Conservation (phyloP, 1,284 basidiomycete genomes). For the Boletus mariae region DNA sequence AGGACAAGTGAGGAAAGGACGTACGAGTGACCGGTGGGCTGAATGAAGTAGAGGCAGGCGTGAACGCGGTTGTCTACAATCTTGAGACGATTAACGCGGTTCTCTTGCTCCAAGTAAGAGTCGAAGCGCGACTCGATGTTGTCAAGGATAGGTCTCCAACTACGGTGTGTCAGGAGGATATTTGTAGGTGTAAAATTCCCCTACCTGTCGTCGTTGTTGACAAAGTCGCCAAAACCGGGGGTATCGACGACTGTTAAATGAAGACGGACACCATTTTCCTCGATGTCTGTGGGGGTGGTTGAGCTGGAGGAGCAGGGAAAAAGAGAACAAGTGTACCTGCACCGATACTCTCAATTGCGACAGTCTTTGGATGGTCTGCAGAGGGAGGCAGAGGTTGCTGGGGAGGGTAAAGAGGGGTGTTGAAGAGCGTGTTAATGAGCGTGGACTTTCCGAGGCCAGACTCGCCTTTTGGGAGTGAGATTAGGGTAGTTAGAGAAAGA, state of each 20-base stretch:
- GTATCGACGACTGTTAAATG: slow-evolving; percentile 97
- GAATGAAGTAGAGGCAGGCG: slow-evolving; percentile 96
- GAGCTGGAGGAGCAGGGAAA: slow-evolving; percentile 6
- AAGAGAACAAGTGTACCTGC: slow-evolving; percentile 58
- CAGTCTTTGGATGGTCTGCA: slow-evolving; percentile 85
- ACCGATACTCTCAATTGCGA: slow-evolving; percentile 93
- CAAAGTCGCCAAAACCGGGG: slow-evolving; percentile 94
- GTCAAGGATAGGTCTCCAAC: slow-evolving; percentile 97
- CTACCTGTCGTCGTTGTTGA: slow-evolving; percentile 96
- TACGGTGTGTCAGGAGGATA: slow-evolving; percentile 33
- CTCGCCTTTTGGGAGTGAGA: slow-evolving; percentile 62
- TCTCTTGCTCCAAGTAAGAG: slow-evolving; percentile 95
- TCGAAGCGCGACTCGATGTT: slow-evolving; percentile 97
- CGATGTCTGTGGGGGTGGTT: slow-evolving; percentile 70
- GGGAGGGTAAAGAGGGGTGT: slow-evolving; percentile 87
- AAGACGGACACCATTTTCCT: slow-evolving; percentile 93
- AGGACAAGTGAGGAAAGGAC: slow-evolving; percentile 31
- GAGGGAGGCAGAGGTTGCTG: slow-evolving; percentile 82
- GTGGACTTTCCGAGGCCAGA: slow-evolving; percentile 97
- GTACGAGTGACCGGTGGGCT: slow-evolving; percentile 95
- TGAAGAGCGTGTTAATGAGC: slow-evolving; percentile 96
- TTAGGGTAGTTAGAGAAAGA: slow-evolving; percentile 16
- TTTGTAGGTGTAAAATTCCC: slow-evolving; percentile 5
- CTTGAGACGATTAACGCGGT: slow-evolving; percentile 89
- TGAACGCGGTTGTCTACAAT: slow-evolving; percentile 87